A percentile compares a stretch with the other conserved stretches of the same genome.
Evolutionary conservation across 371 early-diverging fungal species (phyloP).

Genomic region (Mucor plumbeus): DNA sequence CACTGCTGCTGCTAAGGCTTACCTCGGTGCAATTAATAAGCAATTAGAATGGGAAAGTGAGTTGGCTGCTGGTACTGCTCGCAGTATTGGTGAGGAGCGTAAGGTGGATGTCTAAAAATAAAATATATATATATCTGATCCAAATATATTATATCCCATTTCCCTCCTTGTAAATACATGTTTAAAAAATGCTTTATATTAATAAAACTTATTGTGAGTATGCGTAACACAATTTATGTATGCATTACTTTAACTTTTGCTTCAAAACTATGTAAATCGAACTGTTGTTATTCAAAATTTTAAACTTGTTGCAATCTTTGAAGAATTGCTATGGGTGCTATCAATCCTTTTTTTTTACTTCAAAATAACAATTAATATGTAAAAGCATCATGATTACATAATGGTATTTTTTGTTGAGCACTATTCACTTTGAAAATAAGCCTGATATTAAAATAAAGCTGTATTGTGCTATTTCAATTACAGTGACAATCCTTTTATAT

Average conservation of each 20-base stretch:
- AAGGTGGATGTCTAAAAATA: conserved; percentile 48
- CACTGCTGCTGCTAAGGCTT: conserved; percentile 85
- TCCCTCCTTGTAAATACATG: conserved; percentile 11
- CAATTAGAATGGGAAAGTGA: conserved; percentile 55
- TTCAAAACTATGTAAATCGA: not conserved
- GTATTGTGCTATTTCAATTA: too few species aligned
- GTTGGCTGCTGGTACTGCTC: conserved; percentile 32
- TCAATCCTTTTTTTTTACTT: too few species aligned
- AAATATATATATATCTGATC: not conserved
- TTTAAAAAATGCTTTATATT: not conserved
- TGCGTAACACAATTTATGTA: not conserved
- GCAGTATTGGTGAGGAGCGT: conserved; percentile 49
- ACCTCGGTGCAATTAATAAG: conserved; percentile 83
- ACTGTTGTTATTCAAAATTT: too few species aligned
- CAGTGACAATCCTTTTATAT: too few species aligned
- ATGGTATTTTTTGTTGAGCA: too few species aligned
- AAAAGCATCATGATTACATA: too few species aligned
- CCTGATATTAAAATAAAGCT: too few species aligned
- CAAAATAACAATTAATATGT: too few species aligned
- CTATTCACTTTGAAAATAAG: too few species aligned
- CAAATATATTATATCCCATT: not conserved
- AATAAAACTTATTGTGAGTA: not conserved
- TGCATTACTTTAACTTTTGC: not conserved
- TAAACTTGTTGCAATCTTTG: too few species aligned
- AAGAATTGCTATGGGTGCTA: too few species aligned